Evolutionary conservation across 768 basidiomycete genomes (phyloP), one percentile per base, ranked within the genome.

Genomic region (Boletus barrowsii): DNA sequence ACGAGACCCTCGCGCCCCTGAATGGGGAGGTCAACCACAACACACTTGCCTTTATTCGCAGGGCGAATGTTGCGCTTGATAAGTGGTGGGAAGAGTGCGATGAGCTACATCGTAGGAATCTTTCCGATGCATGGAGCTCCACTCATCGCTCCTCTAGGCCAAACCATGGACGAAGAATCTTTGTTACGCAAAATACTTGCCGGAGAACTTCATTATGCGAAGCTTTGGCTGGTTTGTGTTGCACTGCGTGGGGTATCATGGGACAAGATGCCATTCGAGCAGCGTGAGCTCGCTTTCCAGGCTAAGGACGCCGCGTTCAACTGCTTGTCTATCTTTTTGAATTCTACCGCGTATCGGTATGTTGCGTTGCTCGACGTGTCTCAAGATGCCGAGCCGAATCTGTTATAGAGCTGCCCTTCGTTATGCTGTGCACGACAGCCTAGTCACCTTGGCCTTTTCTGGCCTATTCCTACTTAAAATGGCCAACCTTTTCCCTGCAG

Each of bases 221-320:
- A 96, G 68, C 78, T 98, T 5, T 97, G 94, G 94, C 82, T 96
- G 32, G 88, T 94, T 20, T 97, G 94, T 66, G 87, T 96, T 22
- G 93, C 93, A 13, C 75, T 98, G 43, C 83, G 94, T 55, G 94
- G 94, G 17, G 90, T 88, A 24, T 84, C 90, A 5, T 98, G 93
- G 94, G 93, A 97, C 65, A 94, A 93, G 72, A 92, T 97, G 87
- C 85, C 92, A 4, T 92, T 90, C 56, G 94, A 97, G 69, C 94
- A 96, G 66, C 86, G 93, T 37, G 94, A 96, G 68, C 79, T 96
- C 43, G 93, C 93, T 4, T 95, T 96, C 76, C 90, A 95, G 64
- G 94, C 93, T 26, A 96, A 94, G 73, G 92, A 95, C 64, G 89
- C 93, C 0, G 94, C 94, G 5, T 84, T 88, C 35, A 84, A 85